Base-by-base conservation (phyloP, 352 stramenopile genomes). In the Phytophthora cajani region DNA sequence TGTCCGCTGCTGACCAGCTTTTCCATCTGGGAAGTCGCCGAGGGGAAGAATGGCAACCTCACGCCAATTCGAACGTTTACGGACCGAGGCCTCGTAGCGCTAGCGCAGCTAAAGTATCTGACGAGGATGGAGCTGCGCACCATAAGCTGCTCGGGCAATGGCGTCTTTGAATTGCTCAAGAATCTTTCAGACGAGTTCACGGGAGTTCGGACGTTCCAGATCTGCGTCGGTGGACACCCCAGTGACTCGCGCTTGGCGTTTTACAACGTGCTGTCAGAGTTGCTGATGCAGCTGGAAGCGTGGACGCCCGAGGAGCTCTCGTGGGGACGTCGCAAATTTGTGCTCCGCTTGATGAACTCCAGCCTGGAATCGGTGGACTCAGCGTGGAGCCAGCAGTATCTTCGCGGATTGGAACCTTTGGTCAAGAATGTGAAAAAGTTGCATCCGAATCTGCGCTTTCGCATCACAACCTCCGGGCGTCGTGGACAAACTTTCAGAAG, bases 91-190 rank as follows among this genome's bases (percentile, higher is more conserved):
- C 64, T 87, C 1, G 25, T 69, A 12, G 74, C 74, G 14, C 71
- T 86, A 3, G 63, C 73, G 3, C 75, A 71, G 51, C 47, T 86
- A 23, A 64, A 75, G 27, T 71, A 74, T 64, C 62, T 86, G 53
- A 51, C 17, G 0, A 56, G 21, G 5, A 50, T 86, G 58, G 64
- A 86, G 27, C 63, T 86, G 3, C 76, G 76, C 5, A 61, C 64
- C 0, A 59, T 86, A 12, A 86, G 79, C 51, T 82, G 73, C 57
- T 79, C 76, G 0, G 79, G 74, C 1, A 66, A 75, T 3, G 79
- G 79, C 0, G 21, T 86, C 2, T 84, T 86, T 16, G 57, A 63
- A 23, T 77, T 86, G 27, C 38, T 86, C 3, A 75, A 75, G 32
- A 62, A 60, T 17, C 52, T 82, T 2, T 80, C 79, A 4, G 46